These are phyloP conservation scores for Citrus trifoliata DNA, from an alignment of 345 rosid species.

Conservation along the genomic window DNA sequence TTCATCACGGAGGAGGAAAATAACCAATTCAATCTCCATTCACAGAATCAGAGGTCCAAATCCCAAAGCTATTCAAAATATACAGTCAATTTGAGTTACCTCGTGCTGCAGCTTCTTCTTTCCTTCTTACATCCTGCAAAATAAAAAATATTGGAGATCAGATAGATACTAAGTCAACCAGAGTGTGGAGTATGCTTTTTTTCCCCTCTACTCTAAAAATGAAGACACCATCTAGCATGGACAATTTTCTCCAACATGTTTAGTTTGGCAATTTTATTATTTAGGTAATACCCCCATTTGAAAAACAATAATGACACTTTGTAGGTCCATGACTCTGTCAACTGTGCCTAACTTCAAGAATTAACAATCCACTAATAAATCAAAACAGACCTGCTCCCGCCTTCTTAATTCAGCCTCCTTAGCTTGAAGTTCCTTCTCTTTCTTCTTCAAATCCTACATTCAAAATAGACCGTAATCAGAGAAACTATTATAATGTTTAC, in stretches of 20 bases:
- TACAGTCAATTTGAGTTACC: constrained; percentile 39
- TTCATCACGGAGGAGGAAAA: not conserved
- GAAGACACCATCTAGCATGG: not conserved
- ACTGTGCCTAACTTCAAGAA: not conserved
- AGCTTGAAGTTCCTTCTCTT: constrained; percentile 95
- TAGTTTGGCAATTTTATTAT: not conserved
- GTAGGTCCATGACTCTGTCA: not conserved
- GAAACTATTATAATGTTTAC: constrained; percentile 9
- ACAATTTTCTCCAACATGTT: not conserved
- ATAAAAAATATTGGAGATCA: constrained; percentile 14
- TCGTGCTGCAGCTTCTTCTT: constrained; percentile 95
- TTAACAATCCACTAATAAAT: not conserved
- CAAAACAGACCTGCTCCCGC: constrained; percentile 72
- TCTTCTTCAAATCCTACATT: constrained; percentile 75
- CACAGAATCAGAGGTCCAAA: not conserved
- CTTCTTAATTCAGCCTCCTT: constrained; percentile 91
- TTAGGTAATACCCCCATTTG: not conserved
- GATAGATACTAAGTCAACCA: not conserved
- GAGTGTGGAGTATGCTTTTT: not conserved
- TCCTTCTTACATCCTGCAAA: constrained; percentile 71
- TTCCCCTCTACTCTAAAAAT: not conserved
- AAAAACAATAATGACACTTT: not conserved
- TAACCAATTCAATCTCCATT: not conserved
- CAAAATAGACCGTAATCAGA: constrained; percentile 15
- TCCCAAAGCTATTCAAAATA: not conserved